Percentiles rank a stretch among this genome's conserved stretches.
Evolutionary conservation across 129 eudicot genomes (phyloP).

Genomic region (Tagetes erecta): DNA sequence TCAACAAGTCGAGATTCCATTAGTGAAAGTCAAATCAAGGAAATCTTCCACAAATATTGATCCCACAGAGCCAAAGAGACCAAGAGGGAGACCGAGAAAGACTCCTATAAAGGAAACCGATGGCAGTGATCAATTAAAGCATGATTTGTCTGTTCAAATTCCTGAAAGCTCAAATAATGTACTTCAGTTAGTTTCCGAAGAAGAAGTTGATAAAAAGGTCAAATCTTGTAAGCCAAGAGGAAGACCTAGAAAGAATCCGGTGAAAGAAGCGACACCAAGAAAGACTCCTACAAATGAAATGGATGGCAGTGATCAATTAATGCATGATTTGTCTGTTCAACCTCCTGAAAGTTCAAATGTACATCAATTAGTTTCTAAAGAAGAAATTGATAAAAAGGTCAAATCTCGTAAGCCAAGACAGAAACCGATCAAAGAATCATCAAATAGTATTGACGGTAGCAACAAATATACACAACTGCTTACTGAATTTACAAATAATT

Average conservation of each 20-base stretch:
- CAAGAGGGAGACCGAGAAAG: constrained; percentile 51
- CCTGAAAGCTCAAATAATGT: constrained; percentile 21
- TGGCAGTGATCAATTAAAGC: constrained; percentile 1
- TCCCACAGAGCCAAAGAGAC: constrained; percentile 27
- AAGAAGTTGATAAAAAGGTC: constrained; percentile 2
- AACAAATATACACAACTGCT: constrained; percentile 6
- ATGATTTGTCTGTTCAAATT: constrained; percentile 29
- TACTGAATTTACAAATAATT: constrained; percentile 35
- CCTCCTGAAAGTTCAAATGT: constrained; percentile 25
- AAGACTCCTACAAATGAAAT: constrained; percentile 32
- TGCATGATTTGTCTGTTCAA: constrained; percentile 25
- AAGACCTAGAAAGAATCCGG: constrained; percentile 29
- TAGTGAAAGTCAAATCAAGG: constrained; percentile 37
- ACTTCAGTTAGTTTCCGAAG: constrained; percentile 8
- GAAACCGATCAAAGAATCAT: constrained; percentile 40
- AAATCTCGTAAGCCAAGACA: constrained; percentile 41
- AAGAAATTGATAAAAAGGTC: constrained; percentile 9
- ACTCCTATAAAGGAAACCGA: constrained; percentile 27
- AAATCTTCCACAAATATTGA: constrained; percentile 15
- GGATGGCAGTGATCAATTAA: constrained; percentile 8
- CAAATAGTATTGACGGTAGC: constrained; percentile 24
- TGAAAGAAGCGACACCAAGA: constrained; percentile 27
- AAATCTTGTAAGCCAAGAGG: constrained; percentile 8
- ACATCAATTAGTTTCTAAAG: constrained; percentile 5
- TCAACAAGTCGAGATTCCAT: constrained; percentile 35